These are phyloP conservation scores for Solanum hybrid DNA, from an alignment of 305 asterid species.

Conservation along the genomic window DNA sequence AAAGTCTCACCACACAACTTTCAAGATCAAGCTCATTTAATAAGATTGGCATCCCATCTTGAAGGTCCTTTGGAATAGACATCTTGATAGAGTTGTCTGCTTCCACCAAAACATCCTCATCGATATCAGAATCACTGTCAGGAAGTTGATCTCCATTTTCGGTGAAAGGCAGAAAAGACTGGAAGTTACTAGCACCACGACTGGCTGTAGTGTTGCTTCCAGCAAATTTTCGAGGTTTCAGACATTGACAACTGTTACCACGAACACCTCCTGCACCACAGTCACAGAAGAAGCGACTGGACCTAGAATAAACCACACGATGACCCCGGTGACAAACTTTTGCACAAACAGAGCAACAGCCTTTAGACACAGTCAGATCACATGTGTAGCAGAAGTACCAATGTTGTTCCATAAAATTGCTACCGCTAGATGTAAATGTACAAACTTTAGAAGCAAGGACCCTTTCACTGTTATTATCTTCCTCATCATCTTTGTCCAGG, in stretches of 20 bases:
- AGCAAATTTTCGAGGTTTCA: conserved; percentile 87
- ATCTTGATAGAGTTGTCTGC: conserved; percentile 55
- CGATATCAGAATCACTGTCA: conserved; percentile 91
- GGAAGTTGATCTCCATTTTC: conserved; percentile 83
- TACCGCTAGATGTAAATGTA: conserved; percentile 97
- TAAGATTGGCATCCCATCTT: conserved; percentile 60
- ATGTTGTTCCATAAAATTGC: conserved; percentile 99
- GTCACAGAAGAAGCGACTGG: conserved; percentile 97
- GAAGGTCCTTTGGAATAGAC: conserved; percentile 72
- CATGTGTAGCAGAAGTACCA: conserved; percentile 99
- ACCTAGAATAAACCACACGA: conserved; percentile 97
- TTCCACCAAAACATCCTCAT: conserved; percentile 64
- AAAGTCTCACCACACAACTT: conserved; percentile 59
- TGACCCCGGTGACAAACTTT: conserved; percentile 99
- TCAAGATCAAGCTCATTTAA: conserved; percentile 76
- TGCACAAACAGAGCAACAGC: conserved; percentile 98
- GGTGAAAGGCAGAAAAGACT: conserved; percentile 69
- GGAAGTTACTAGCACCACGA: conserved; percentile 57
- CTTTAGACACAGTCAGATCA: conserved; percentile 95
- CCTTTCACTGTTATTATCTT: conserved; percentile 84
- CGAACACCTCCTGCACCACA: conserved; percentile 99
- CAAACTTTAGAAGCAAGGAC: conserved; percentile 95
- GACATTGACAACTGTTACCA: conserved; percentile 95
- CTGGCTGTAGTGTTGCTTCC: conserved; percentile 53
- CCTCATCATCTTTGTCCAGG: conserved; percentile 92